Conservation (phyloP, 495 filamentous ascomycete genomes). For the Penicillium waksmanii region DNA sequence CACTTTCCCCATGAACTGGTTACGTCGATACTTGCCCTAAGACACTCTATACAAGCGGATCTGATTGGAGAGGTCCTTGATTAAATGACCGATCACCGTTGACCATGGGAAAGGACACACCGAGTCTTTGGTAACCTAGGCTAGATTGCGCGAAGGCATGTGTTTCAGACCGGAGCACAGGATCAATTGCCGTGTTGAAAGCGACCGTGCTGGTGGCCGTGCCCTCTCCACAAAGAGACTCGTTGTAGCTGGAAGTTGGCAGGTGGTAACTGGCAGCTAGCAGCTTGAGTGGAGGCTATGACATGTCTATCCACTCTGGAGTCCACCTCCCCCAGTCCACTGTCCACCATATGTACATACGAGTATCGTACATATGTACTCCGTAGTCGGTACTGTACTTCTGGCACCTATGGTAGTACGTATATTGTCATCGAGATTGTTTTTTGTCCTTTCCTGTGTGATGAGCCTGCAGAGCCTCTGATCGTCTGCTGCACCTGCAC, state of each 20-base stretch:
- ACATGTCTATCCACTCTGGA: conserved; percentile 1
- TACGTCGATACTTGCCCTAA: background rate
- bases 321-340: background rate
- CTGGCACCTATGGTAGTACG: too few species aligned
- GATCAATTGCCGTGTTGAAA: conserved; percentile 10
- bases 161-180: conserved; percentile 18
- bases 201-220: conserved; percentile 8
- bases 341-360: background rate
- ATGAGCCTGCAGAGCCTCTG: conserved; percentile 2
- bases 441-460: background rate
- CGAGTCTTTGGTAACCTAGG: conserved; percentile 4
- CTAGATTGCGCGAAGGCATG: background rate
- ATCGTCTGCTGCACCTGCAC: conserved; percentile 1
- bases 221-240: conserved; percentile 3
- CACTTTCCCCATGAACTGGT: background rate
- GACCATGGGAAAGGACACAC: background rate
- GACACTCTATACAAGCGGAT: background rate
- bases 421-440: background rate
- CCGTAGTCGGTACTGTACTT: too few species aligned
- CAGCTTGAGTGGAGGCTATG: conserved; percentile 13
- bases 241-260: background rate
- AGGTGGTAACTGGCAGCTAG: background rate
- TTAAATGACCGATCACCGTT: background rate
- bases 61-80: background rate
- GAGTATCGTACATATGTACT: too few species aligned